Evolutionary conservation across 129 eudicot species (phyloP).

Genomic region (Sambucus nigra): DNA sequence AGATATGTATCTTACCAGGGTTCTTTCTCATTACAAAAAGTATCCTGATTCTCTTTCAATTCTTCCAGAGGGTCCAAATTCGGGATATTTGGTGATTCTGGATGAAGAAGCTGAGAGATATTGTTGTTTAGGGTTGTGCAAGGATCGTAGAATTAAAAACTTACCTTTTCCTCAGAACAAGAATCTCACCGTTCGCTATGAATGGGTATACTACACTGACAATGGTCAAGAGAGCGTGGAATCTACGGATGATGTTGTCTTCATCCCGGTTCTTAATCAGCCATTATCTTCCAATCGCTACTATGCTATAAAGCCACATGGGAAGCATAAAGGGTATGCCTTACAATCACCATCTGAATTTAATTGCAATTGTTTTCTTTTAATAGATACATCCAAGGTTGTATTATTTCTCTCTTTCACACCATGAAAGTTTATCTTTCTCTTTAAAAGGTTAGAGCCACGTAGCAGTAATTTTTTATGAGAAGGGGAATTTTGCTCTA

Average conservation of each 20-base stretch:
- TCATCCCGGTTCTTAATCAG: slow-evolving; percentile 54
- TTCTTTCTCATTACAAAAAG: slow-evolving; percentile 21
- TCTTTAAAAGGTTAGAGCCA: too few species aligned
- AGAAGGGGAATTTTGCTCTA: too few species aligned
- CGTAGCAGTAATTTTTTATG: too few species aligned
- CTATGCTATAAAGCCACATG: slow-evolving; percentile 46
- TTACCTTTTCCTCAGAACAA: slow-evolving; percentile 60
- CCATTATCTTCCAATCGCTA: slow-evolving; percentile 58
- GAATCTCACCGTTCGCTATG: slow-evolving; percentile 29
- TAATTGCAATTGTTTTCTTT: slow-evolving; percentile 23
- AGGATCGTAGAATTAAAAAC: slow-evolving; percentile 7
- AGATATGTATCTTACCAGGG: slow-evolving; percentile 39
- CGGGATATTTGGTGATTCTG: slow-evolving; percentile 38
- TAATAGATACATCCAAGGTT: slow-evolving; percentile 12
- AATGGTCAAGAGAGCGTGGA: neutral
- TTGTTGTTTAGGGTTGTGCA: slow-evolving; percentile 29
- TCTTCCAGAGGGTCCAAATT: slow-evolving; percentile 44
- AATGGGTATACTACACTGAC: slow-evolving; percentile 8
- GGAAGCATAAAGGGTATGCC: slow-evolving; percentile 62
- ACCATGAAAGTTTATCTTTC: too few species aligned
- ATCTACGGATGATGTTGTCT: slow-evolving; percentile 17
- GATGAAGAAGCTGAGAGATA: slow-evolving; percentile 36
- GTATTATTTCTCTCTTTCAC: neutral
- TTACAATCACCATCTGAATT: slow-evolving; percentile 9
- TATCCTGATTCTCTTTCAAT: slow-evolving; percentile 16